phyloP scores from a whole-genome alignment of 176 grass and related monocot species.

The Hsuehochloa calcarea region DNA sequence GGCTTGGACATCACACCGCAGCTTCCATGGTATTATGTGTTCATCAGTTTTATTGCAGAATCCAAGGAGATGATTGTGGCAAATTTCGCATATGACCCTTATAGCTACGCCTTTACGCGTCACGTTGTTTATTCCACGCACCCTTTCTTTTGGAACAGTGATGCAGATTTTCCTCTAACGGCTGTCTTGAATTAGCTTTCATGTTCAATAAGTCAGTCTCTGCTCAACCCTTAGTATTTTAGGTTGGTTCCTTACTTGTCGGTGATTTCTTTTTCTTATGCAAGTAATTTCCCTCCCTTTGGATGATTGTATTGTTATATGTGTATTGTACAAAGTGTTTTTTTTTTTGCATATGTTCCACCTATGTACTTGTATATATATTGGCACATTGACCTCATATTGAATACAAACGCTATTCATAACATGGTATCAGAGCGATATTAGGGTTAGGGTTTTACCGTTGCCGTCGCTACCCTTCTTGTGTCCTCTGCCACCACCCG shows the following conservation, averaged over 20 bases:
- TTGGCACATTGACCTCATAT: no score
- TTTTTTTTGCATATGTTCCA: no score
- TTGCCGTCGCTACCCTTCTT: no score
- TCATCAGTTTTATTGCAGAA: constrained; percentile 38
- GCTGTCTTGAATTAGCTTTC: not conserved
- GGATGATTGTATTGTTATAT: not conserved
- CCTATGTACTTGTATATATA: no score
- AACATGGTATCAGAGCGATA: no score
- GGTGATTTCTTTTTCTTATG: not conserved
- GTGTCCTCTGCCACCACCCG: no score
- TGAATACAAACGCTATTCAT: no score
- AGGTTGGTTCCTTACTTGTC: not conserved
- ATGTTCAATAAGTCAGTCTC: not conserved
- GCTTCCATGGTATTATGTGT: not conserved
- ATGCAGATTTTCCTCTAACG: not conserved
- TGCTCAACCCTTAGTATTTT: not conserved
- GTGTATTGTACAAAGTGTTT: no score
- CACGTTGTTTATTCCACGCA: constrained; percentile 46
- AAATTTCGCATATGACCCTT: constrained; percentile 91
- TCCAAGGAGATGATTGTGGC: constrained; percentile 86
- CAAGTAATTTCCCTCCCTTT: not conserved
- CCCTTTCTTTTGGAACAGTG: constrained; percentile 10
- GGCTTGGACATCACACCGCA: not conserved
- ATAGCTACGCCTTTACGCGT: constrained; percentile 72
- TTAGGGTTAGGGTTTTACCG: no score